phyloP scores from a whole-genome alignment of 495 filamentous ascomycete species.

The Collariella sp. region DNA sequence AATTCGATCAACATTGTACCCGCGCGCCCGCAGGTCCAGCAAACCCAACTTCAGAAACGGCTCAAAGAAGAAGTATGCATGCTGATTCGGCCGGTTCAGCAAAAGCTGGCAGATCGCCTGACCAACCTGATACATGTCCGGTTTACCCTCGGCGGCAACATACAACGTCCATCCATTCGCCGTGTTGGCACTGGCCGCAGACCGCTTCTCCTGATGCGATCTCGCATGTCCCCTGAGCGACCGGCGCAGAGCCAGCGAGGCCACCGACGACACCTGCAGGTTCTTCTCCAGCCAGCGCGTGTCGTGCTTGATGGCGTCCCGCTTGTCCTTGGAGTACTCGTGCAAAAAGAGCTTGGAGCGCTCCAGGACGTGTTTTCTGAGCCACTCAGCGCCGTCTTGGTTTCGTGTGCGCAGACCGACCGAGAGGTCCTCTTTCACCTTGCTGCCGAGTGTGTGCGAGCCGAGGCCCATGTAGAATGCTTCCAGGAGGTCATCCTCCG shows the following conservation, averaged over 20 bases:
- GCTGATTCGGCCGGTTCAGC: conserved; percentile 72
- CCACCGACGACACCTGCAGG: conserved; percentile 65
- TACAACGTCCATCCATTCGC: conserved; percentile 33
- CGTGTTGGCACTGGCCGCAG: conserved; percentile 45
- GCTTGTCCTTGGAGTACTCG: conserved; percentile 48
- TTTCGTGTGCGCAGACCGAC: conserved; percentile 42
- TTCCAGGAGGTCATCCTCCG: conserved; percentile 80
- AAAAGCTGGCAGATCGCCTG: conserved; percentile 71
- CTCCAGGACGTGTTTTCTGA: conserved; percentile 75
- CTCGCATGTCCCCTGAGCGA: conserved; percentile 59
- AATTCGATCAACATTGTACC: conserved; percentile 93
- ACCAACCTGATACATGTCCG: conserved; percentile 83
- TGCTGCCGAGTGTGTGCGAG: conserved; percentile 46
- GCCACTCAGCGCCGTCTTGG: conserved; percentile 42
- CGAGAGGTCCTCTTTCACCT: conserved; percentile 52
- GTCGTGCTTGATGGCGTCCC: conserved; percentile 71
- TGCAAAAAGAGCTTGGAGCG: conserved; percentile 81
- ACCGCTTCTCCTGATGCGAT: conserved; percentile 59
- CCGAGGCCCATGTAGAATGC: conserved; percentile 67
- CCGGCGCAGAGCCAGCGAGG: conserved; percentile 61
- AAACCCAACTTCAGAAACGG: conserved; percentile 73
- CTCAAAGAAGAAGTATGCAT: conserved; percentile 78
- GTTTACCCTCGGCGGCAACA: conserved; percentile 47
- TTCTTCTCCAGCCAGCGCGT: conserved; percentile 83
- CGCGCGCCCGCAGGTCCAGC: conserved; percentile 64